Conservation (phyloP, 495 filamentous ascomycete species). For the Thermothielavioides terrestris region DNA sequence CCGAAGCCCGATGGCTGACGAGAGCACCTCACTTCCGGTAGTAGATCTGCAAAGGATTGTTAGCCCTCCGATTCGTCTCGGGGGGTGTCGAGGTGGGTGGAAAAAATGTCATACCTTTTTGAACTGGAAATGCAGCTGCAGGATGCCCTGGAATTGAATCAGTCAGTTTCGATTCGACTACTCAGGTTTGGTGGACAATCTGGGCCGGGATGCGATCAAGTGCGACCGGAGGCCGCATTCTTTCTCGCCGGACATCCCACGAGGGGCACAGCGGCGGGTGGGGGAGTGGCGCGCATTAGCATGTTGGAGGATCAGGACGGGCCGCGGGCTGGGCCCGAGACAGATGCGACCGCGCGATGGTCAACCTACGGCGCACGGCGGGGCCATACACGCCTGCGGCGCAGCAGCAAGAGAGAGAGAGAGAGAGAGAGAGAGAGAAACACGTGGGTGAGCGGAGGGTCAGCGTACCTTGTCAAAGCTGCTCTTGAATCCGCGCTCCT, state of each 20-base stretch:
- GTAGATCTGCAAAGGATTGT: constrained; percentile 48
- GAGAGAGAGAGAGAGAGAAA: no score
- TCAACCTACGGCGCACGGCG: background rate
- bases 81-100: background rate
- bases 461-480: constrained; percentile 88
- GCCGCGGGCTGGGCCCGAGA: constrained; percentile 7
- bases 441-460: no score
- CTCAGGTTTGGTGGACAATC: no score
- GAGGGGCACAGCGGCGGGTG: no score
- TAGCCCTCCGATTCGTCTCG: constrained; percentile 25
- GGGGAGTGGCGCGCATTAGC: constrained; percentile 5
- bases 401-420: constrained; percentile 4
- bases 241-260: no score
- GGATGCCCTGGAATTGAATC: constrained; percentile 59
- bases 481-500: constrained; percentile 89
- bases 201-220: no score
- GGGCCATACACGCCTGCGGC: no score
- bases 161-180: background rate
- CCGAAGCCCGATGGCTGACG: no score
- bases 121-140: constrained; percentile 97
- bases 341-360: constrained; percentile 1
- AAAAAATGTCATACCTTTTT: constrained; percentile 55
- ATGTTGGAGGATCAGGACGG: constrained; percentile 6
- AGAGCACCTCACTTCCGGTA: constrained; percentile 50
- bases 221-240: no score